Evolutionary conservation across 345 rosid genomes (phyloP).

Genomic region (Pugionium dolabratum): DNA sequence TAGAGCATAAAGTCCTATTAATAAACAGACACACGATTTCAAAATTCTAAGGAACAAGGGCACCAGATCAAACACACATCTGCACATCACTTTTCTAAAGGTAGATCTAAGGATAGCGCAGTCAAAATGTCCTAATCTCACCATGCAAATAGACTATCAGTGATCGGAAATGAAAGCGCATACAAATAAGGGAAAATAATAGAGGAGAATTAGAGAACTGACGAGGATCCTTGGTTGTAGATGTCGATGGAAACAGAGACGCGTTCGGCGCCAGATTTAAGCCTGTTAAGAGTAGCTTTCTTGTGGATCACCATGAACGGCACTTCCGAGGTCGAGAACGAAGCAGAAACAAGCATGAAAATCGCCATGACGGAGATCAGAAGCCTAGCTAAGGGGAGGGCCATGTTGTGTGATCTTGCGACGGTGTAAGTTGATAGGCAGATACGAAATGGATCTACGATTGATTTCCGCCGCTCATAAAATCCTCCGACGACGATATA

Average conservation of each 20-base stretch:
- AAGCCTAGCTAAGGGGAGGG: constrained; percentile 23
- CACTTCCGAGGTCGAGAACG: constrained; percentile 55
- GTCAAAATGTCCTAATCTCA: not conserved
- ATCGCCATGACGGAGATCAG: constrained; percentile 40
- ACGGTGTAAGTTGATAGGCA: no score
- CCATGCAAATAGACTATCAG: not conserved
- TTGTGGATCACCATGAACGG: constrained; percentile 82
- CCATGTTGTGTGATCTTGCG: constrained; percentile 1
- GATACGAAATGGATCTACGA: no score
- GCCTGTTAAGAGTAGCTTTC: constrained; percentile 65
- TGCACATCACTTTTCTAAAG: no score
- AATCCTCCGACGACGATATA: no score
- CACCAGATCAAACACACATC: no score
- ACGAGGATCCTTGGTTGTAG: constrained; percentile 88
- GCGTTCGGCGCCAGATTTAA: constrained; percentile 76
- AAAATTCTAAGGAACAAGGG: no score
- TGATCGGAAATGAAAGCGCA: no score
- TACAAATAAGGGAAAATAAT: no score
- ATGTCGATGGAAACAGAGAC: constrained; percentile 77
- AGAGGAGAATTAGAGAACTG: constrained; percentile 34
- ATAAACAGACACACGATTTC: no score
- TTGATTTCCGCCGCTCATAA: no score
- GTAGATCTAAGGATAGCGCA: not conserved
- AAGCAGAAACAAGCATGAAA: constrained; percentile 47
- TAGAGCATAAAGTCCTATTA: no score